Evolutionary conservation across 129 eudicot genomes (phyloP).

Genomic region (Glebionis coronaria): DNA sequence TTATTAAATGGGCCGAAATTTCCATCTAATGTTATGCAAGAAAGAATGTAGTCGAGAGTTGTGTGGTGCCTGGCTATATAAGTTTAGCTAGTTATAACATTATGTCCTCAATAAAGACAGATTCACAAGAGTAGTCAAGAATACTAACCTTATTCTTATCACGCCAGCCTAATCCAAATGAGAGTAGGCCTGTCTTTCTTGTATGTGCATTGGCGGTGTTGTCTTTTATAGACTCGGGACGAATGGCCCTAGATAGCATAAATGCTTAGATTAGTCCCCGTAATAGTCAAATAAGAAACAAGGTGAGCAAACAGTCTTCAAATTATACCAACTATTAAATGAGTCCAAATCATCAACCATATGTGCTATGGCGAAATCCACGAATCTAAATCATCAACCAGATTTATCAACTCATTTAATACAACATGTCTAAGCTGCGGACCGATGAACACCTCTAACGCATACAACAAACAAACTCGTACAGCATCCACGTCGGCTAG

Average conservation of each 20-base stretch:
- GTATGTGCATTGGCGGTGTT: conserved; percentile 11
- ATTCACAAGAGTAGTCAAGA: not conserved
- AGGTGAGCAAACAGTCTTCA: not conserved
- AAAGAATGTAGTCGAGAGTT: not conserved
- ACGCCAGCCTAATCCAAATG: conserved; percentile 94
- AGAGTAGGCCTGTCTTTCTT: conserved; percentile 60
- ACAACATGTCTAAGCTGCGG: no score
- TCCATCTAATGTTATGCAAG: not conserved
- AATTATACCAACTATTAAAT: no score
- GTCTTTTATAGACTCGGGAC: conserved; percentile 42
- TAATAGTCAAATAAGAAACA: conserved; percentile 9
- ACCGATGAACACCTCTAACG: no score
- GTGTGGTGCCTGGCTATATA: not conserved
- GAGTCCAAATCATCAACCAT: no score
- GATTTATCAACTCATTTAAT: no score
- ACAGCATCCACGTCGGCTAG: no score
- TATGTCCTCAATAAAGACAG: conserved; percentile 1
- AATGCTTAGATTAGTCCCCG: conserved; percentile 2
- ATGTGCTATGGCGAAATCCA: no score
- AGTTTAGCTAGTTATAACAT: not conserved
- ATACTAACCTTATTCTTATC: conserved; percentile 66
- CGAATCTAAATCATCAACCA: no score
- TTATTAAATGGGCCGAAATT: not conserved
- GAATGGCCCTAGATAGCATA: conserved; percentile 33
- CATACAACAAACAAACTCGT: no score